phyloP scores from a whole-genome alignment of 257 asterid genomes.

The Solanum virginianum region DNA sequence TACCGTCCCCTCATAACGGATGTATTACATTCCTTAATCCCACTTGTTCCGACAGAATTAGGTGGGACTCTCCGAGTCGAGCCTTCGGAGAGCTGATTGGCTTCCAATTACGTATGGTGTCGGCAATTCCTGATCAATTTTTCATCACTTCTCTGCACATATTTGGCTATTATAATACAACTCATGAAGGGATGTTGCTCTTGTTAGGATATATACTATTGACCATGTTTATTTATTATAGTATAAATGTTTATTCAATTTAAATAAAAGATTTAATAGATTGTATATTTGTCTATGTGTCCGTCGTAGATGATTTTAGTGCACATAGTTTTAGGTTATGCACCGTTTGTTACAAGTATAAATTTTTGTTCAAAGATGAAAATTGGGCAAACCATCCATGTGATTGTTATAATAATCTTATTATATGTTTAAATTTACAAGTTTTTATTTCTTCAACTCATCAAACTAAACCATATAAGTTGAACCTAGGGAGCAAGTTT shows the following conservation, averaged over 20 bases:
- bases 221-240: neutral
- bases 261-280: no score
- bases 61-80: slow-evolving; percentile 52
- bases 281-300: no score
- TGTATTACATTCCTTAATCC: slow-evolving; percentile 64
- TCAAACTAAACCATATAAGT: no score
- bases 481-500: no score
- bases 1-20: slow-evolving; percentile 76
- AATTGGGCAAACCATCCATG: neutral
- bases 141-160: neutral
- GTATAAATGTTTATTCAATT: neutral
- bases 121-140: neutral
- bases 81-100: neutral
- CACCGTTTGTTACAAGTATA: no score
- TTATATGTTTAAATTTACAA: no score
- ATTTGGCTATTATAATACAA: neutral
- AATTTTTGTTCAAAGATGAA: neutral
- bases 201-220: neutral
- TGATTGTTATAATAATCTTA: neutral
- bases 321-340: no score
- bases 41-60: slow-evolving; percentile 57
- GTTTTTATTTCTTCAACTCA: no score
- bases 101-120: neutral
- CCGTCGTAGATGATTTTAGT: no score
- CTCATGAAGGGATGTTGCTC: neutral